A percentile compares a stretch with the other conserved stretches of the same genome.
Conservation (phyloP, 768 basidiomycete species). For the Postia placenta region DNA sequence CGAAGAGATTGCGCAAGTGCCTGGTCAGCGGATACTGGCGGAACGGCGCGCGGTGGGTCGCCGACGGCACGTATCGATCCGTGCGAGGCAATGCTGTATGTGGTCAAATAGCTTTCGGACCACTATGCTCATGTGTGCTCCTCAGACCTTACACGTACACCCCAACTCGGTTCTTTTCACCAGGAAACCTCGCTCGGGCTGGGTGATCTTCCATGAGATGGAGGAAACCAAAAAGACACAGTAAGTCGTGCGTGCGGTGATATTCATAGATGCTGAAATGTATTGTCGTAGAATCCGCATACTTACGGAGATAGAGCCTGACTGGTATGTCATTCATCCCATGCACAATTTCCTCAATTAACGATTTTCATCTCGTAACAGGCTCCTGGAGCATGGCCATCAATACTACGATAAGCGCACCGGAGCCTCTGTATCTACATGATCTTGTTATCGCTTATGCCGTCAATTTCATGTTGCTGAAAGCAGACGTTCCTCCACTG, state of each 20-base stretch:
- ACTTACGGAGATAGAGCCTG: conserved; percentile 90
- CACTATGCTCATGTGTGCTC: background rate
- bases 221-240: conserved; percentile 95
- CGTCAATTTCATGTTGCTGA: background rate
- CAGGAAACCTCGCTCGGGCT: conserved; percentile 81
- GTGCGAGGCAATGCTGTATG: conserved; percentile 80
- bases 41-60: conserved; percentile 86
- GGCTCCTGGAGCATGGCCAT: conserved; percentile 47
- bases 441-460: background rate
- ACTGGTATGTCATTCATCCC: conserved; percentile 53
- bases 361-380: conserved; percentile 12
- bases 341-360: background rate
- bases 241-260: conserved; percentile 37
- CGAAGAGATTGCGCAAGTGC: conserved; percentile 75
- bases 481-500: no score
- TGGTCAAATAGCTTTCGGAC: conserved; percentile 2
- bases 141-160: conserved; percentile 80
- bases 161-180: conserved; percentile 94
- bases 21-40: conserved; percentile 92
- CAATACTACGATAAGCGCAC: conserved; percentile 33
- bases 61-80: conserved; percentile 90
- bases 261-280: background rate
- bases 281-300: conserved; percentile 67
- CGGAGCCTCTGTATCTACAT: conserved; percentile 10
- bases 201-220: conserved; percentile 94